Evolutionary conservation across 495 filamentous ascomycete species (phyloP), one percentile per base, ranked within the genome.

Genomic region (Friedmanniomyces endolithicus): DNA sequence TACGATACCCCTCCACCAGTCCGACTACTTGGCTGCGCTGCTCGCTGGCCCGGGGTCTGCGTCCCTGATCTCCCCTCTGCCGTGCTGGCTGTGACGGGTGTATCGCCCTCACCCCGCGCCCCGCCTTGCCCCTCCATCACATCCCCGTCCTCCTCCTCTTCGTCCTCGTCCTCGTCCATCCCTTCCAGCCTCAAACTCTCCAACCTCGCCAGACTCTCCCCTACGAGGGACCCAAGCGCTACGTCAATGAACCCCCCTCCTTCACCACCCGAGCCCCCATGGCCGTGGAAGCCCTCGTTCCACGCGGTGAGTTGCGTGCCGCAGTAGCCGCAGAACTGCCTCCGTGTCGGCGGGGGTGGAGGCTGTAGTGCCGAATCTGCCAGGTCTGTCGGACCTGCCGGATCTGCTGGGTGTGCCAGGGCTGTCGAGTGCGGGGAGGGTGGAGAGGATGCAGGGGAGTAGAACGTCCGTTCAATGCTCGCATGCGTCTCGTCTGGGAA

Each of bases 241-340:
- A 94, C 68, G 25, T 75, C 77, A 65, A 95, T 86, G 58, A 74
- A 88, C 12, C 89, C 79, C 6, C 81, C 81, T 12, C 33, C n/a
- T n/a, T n/a, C n/a, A n/a, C n/a, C n/a, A n/a, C n/a, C 16, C 12
- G 46, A 12, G 6, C 53, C 47, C 11, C 33, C 40, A 62, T 90
- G 85, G 33, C 73, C 75, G 0, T 58, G 65, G 0, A 85, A 83
- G 12, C 77, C 63, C 64, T 94, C 88, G 48, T 79, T 81, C 88
- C 88, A 94, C 58, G 82, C 84, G 0, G 79, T 81, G 40, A 95
- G 71, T 6, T 82, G 82, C 1, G 87, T 90, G 19, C 89, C 89
- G 65, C 89, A 94, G 71, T 85, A 90, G 0, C 89, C 89, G 68
- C 89, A 95, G 69, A 95, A 95, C 50, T 86, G 79, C 45, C 86